Base-by-base conservation (phyloP, 2,329 filamentous ascomycete species). In the Pseudopyricularia javanii region DNA sequence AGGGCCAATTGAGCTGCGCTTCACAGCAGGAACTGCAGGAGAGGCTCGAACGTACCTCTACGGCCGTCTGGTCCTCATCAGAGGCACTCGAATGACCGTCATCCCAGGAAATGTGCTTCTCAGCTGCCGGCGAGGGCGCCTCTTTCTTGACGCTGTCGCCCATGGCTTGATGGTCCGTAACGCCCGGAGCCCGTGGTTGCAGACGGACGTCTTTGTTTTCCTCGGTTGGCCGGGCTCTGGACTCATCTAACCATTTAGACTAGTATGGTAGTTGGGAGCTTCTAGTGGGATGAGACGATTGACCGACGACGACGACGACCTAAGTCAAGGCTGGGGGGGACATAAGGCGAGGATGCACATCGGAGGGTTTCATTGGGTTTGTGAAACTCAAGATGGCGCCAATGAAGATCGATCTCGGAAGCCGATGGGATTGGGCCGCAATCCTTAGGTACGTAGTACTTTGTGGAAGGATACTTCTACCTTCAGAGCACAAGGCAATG, bases 131-230 rank as follows among this genome's bases (percentile, higher is more conserved):
- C 40, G 22, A 45, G 40, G 20, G 12, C 15, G 22, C 14, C 7
- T 26, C 40, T 20, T 45, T 45, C 1, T 45, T 14, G 40, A 15
- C 24, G 20, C 40, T 22, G 20, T 26, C 86, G 14, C 88, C 87
- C 4, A 90, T 80, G 32, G 79, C 73, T 62, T 87, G 79, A 58
- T 93, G 79, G 12, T 80, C 76, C 5, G 79, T 82, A 49, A 91
- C 84, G 58, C 86, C 14, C 40, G 20, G 37, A 11, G 17, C 37
- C 8, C 9, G 5, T 24, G 11, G 17, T 20, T 12, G 40, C 40
- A 20, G 20, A 12, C 20, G 22, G 4, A 1, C 17, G 9, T 40
- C 9, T 7, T 43, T 20, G 12, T 20, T 24, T 20, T 11, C 24
- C n/a, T n/a, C n/a, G n/a, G n/a, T 45, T 45, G 20, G 11, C 20